Conservation (phyloP, 495 filamentous ascomycete species). For the Penicillium angulare region DNA sequence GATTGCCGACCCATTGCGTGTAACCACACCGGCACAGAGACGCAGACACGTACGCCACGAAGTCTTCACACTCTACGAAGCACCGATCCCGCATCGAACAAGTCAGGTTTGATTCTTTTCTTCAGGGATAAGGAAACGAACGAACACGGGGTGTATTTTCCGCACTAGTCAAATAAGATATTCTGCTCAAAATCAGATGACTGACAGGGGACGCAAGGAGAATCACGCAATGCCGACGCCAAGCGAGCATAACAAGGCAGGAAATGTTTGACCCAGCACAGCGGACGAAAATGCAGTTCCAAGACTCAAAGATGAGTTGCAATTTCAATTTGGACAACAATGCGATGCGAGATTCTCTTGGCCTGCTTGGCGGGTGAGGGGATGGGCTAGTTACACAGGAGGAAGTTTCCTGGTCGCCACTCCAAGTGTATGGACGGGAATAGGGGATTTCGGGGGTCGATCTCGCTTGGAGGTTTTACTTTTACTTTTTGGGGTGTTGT, state of each 20-base stretch:
- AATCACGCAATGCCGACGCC: background rate
- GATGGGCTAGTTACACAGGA: background rate
- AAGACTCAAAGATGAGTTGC: background rate
- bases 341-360: background rate
- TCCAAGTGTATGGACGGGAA: background rate
- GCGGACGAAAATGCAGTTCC: too few species aligned
- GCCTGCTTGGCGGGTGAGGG: background rate
- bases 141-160: too few species aligned
- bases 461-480: too few species aligned
- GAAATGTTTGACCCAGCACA: too few species aligned
- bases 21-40: background rate
- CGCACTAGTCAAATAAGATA: background rate
- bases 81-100: too few species aligned
- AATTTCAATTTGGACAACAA: background rate
- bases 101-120: too few species aligned
- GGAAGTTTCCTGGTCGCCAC: background rate
- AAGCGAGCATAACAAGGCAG: conserved; percentile 2
- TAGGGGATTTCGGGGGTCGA: background rate
- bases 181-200: conserved; percentile 5
- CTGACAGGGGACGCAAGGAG: background rate
- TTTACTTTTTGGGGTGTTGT: background rate
- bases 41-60: background rate
- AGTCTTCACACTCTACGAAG: too few species aligned
- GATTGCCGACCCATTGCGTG: conserved; percentile 16
- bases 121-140: too few species aligned